Base-by-base conservation (phyloP, 2,329 filamentous ascomycete species). In the Sclerotinia nivalis region DNA sequence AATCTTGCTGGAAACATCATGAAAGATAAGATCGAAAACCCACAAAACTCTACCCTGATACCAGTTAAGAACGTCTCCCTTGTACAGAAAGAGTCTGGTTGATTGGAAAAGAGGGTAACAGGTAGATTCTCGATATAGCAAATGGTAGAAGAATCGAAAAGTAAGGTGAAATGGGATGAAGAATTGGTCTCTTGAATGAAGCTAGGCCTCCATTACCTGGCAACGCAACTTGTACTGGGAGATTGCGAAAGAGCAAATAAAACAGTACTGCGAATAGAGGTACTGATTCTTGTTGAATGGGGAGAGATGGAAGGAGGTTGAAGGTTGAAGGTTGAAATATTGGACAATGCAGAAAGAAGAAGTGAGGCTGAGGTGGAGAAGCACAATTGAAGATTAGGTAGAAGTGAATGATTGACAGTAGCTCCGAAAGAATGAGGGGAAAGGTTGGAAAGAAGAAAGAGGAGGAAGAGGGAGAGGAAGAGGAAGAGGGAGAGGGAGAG, bases 321-420 rank as follows among this genome's bases (percentile, higher is more conserved):
- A 7, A 28, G 15, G 2, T 12, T 62, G 60, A 45, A 62, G 45
- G 12, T 34, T 34, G 45, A 25, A 22, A 40, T 22, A 10, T 40
- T 40, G 34, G 7, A 13, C 13, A 15, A 56, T 56, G 31, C 4
- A 15, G 8, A 15, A 50, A 25, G 25, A 25, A 37, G 60, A 64
- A n/a, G 37, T 47, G 31, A 20, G 28, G 18, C 12, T 13, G 54
- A 25, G 37, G 9, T 25, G 13, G n/a, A 60, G 20, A 15, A 59
- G 34, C 18, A 45, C 31, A 10, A 25, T n/a, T 4, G 7, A 59
- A 20, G 56, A 15, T 43, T 40, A 37, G 20, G 31, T 37, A 37
- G 59, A 49, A 62, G 59, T 50, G 60, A 62, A 62, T 62, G 28
- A 37, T 37, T 22, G 10, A 50, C 31, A 18, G 8, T 45, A 60